Evolutionary conservation across 768 basidiomycete genomes (phyloP).

Genomic region (Neoboletus subvelutipes): DNA sequence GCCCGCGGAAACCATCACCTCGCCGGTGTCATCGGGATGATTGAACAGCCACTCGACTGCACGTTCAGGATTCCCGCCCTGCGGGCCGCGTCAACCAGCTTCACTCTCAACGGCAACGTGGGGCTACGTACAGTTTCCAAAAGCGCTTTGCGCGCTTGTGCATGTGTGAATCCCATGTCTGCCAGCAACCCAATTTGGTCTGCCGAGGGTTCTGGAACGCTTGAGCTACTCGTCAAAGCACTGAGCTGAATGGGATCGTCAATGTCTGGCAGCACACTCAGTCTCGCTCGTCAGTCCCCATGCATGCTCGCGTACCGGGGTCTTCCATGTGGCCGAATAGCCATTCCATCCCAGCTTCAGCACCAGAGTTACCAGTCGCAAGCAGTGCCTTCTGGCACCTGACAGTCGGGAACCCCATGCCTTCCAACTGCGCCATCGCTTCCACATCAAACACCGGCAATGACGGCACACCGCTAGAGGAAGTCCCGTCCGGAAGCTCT

Average conservation of each 20-base stretch:
- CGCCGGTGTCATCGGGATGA: constrained; percentile 85
- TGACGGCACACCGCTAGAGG: constrained; percentile 35
- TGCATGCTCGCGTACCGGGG: constrained; percentile 50
- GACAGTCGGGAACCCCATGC: constrained; percentile 87
- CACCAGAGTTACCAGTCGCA: constrained; percentile 75
- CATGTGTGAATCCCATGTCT: constrained; percentile 90
- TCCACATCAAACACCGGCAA: constrained; percentile 70
- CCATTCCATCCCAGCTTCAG: constrained; percentile 94
- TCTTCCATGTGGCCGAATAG: constrained; percentile 95
- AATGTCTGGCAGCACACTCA: constrained; percentile 59
- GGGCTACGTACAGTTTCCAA: constrained; percentile 68
- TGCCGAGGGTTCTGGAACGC: constrained; percentile 54
- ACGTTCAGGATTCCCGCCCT: constrained; percentile 76
- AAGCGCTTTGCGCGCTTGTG: constrained; percentile 86
- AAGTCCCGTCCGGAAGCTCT: constrained; percentile 59
- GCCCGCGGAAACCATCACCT: constrained; percentile 40
- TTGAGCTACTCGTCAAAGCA: constrained; percentile 7
- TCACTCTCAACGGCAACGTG: background rate
- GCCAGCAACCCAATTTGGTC: constrained; percentile 73
- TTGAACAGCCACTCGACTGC: constrained; percentile 97
- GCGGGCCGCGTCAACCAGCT: background rate
- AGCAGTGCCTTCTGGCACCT: constrained; percentile 89
- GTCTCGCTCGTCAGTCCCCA: background rate
- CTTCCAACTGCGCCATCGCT: constrained; percentile 74
- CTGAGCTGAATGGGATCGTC: constrained; percentile 64